A percentile compares a stretch with the other conserved stretches of the same genome.
These are phyloP conservation scores for Batrachochytrium dendrobatidis DNA, from an alignment of 371 early-diverging fungal genomes.

Conservation along the genomic window DNA sequence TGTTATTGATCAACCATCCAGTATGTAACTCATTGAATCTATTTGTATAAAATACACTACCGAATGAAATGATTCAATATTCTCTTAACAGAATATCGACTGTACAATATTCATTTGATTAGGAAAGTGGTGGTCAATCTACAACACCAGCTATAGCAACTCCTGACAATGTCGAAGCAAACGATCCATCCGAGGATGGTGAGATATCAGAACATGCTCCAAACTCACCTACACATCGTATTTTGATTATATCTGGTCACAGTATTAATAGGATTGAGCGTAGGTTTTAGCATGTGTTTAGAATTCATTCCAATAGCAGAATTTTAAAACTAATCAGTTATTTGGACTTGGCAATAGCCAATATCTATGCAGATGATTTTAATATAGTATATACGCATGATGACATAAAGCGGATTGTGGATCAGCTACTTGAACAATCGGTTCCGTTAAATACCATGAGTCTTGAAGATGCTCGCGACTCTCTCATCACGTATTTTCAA, in stretches of 20 bases:
- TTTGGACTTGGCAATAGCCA: too few relatives aligned
- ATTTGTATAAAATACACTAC: too few relatives aligned
- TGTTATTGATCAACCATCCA: neutral
- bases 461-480: neutral
- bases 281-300: neutral
- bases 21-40: too few relatives aligned
- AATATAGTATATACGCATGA: neutral
- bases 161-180: too few relatives aligned
- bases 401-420: neutral
- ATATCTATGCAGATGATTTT: neutral
- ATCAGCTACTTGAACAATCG: neutral
- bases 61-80: too few relatives aligned
- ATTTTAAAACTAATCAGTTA: neutral
- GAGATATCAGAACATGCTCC: too few relatives aligned
- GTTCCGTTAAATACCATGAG: neutral
- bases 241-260: neutral
- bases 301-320: neutral
- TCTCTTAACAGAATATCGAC: too few relatives aligned
- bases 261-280: constrained; percentile 1
- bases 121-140: too few relatives aligned
- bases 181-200: too few relatives aligned
- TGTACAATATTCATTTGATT: too few relatives aligned
- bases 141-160: too few relatives aligned
- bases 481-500: neutral
- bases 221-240: neutral